Base-by-base conservation (phyloP, 139 green algal genomes). In the Microglena sp. region DNA sequence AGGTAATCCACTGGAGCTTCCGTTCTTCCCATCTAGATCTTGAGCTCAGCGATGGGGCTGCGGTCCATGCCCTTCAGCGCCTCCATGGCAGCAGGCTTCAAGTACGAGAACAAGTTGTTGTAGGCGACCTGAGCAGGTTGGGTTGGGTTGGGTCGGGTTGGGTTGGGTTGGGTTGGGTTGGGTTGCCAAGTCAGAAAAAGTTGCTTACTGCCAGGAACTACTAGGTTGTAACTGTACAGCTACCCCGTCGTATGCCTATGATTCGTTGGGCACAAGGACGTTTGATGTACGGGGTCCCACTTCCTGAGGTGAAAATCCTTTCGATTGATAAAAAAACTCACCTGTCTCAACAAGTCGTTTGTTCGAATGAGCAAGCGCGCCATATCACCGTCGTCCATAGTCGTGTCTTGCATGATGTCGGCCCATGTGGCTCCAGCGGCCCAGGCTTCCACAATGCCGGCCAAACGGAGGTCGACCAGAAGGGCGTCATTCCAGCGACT, bases 301-400 rank as follows among this genome's bases (percentile, higher is more conserved):
- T n/a, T n/a, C n/a, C n/a, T n/a, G n/a, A n/a, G n/a, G n/a, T n/a
- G n/a, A n/a, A n/a, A n/a, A n/a, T n/a, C n/a, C n/a, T n/a, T n/a
- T n/a, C n/a, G n/a, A n/a, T n/a, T n/a, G n/a, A n/a, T n/a, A 11
- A 64, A 34, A 0, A 7, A 30, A 33, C 57, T 3, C 35, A 80
- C 73, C 81, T 95, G 89, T 29, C 84, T 79, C 53, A 95, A 71
- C 62, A 94, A 40, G 71, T 96, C 89, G 3, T 76, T 62, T 18
- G 85, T 91, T 58, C 89, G 76, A 4, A 76, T 83, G 33, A 96
- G 76, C 57, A 96, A 77, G 3, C 88, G 75, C 3, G 86, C 87
- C 30, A 95, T 71, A 72, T 96, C 89, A 0, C 89, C 89, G 40
- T 93, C 89, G 56, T 96, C 89, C 54, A 96, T 55, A 29, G 56